These are phyloP conservation scores for Podaxis sp. DNA, from an alignment of 768 basidiomycete genomes.

Conservation along the genomic window DNA sequence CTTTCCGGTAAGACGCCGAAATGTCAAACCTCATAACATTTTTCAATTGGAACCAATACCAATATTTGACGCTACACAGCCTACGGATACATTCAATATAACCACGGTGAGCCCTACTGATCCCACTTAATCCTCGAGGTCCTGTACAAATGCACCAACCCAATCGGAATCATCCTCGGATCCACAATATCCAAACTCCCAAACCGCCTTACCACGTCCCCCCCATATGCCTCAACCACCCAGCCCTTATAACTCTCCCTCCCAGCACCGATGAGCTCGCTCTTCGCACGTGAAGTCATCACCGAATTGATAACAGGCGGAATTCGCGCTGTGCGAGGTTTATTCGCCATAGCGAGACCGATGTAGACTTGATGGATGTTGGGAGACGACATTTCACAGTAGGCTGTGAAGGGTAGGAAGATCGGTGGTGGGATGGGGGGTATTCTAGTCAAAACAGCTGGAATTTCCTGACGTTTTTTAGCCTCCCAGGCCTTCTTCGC, in stretches of 20 bases:
- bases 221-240: slow-evolving; percentile 37
- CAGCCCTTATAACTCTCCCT: slow-evolving; percentile 32
- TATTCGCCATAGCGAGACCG: background rate
- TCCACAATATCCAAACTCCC: background rate
- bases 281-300: background rate
- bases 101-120: background rate
- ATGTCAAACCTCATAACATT: too few relatives aligned
- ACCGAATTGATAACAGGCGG: background rate
- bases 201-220: slow-evolving; percentile 36
- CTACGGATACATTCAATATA: too few relatives aligned
- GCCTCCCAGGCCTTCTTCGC: background rate
- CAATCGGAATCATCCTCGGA: background rate
- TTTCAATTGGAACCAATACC: too few relatives aligned
- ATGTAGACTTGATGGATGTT: background rate
- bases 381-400: background rate
- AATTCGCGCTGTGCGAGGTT: background rate
- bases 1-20: too few relatives aligned
- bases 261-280: background rate
- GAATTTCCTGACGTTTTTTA: background rate
- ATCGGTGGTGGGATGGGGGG: background rate
- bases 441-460: too few relatives aligned
- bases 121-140: background rate
- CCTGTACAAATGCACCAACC: background rate
- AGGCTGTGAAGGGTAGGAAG: background rate
- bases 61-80: too few relatives aligned